Evolutionary conservation across 2,329 filamentous ascomycete species (phyloP), one percentile per base, ranked within the genome.

Genomic region (Sporothrix curviconia): DNA sequence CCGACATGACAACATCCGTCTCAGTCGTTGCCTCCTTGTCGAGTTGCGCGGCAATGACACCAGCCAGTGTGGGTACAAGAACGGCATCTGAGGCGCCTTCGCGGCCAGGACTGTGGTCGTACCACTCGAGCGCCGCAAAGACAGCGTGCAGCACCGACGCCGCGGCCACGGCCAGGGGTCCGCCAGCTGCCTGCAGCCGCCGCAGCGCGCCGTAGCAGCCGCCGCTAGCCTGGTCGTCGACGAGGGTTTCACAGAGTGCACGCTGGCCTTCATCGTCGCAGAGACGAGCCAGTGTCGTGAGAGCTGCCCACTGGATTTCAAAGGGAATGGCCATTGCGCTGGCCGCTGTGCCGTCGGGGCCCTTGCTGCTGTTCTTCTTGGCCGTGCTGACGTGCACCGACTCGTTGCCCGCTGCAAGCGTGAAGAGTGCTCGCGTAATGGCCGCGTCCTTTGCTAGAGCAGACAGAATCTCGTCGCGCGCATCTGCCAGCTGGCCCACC

Each of bases 81-180:
- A 71, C 63, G 25, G 78, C 78, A 63, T 83, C 80, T 2, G 75
- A 79, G 9, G 74, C 74, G 14, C 73, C 75, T 43, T 76, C 73
- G 55, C 72, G 72, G 2, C 77, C 76, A 2, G 75, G 76, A 43
- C 72, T 77, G 59, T 74, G 70, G 56, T 82, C 79, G 32, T 76
- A 74, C 78, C 78, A 81, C 57, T 76, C 70, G 63, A 81, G 73
- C 3, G 75, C 71, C 7, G 76, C 69, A 65, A 83, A 85, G 36
- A 86, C 69, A 61, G 85, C 85, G 67, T 87, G 84, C 12, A 87
- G 73, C 22, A 84, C 74, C 14, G 80, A 80, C 52, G 82, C 86
- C 7, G 82, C 77, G 8, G 84, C 70, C 34, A 85, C 76, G 1
- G 77, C 78, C 57, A 76, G 76, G 17, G 77, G 70, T 30, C 72